phyloP scores from a whole-genome alignment of 2,329 filamentous ascomycete species.

The Thelonectria rubi region DNA sequence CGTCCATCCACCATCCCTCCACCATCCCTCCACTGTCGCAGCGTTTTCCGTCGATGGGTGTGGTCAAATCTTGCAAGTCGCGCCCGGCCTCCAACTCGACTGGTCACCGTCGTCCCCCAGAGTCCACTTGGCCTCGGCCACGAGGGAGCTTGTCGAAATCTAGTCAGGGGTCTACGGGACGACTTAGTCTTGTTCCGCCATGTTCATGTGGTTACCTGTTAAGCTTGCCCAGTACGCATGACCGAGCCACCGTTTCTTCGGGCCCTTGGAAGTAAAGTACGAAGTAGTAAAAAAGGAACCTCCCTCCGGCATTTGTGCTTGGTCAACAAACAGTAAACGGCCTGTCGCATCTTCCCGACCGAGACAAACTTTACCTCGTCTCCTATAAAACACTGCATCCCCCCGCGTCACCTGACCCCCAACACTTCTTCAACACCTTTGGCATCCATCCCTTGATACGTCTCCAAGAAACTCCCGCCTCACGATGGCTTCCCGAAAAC shows the following conservation, averaged over 20 bases:
- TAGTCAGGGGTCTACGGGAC: slow-evolving; percentile 42
- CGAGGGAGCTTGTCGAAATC: slow-evolving; percentile 39
- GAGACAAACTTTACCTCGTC: slow-evolving; percentile 5
- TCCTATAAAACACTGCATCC: neutral
- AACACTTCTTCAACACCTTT: neutral
- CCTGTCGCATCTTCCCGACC: neutral
- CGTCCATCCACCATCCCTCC: neutral
- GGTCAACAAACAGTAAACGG: slow-evolving; percentile 19
- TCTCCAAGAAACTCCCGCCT: slow-evolving; percentile 15
- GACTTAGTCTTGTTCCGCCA: slow-evolving; percentile 27
- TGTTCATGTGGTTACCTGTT: slow-evolving; percentile 27
- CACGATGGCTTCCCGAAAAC: slow-evolving; percentile 42
- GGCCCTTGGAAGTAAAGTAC: neutral
- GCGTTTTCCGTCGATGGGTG: slow-evolving; percentile 37
- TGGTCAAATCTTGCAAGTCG: slow-evolving; percentile 32
- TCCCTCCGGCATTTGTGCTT: slow-evolving; percentile 11
- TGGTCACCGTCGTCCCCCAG: slow-evolving; percentile 40
- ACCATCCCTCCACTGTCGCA: slow-evolving; percentile 17
- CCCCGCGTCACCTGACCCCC: neutral
- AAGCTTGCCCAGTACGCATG: slow-evolving; percentile 27
- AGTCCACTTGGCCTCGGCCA: slow-evolving; percentile 34
- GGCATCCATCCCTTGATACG: neutral
- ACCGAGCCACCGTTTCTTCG: slow-evolving; percentile 20
- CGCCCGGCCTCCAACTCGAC: slow-evolving; percentile 26
- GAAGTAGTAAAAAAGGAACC: slow-evolving; percentile 14